Evolutionary conservation across 2,329 filamentous ascomycete species (phyloP), one percentile per base, ranked within the genome.

Genomic region (Ilyonectria mors-panacis): DNA sequence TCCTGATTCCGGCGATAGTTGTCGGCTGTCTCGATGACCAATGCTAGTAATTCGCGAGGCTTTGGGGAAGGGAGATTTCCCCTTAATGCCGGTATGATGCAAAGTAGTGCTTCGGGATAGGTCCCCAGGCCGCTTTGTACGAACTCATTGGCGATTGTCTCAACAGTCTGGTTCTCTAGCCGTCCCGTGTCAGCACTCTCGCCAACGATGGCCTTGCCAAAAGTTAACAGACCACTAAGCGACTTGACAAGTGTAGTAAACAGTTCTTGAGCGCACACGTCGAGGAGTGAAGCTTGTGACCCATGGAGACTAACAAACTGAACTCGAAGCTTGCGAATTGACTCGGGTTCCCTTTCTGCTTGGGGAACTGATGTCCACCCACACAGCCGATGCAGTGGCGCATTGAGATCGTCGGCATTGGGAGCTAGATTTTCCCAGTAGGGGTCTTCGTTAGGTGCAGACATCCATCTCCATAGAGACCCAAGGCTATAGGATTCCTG

Each of bases 201-300:
- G 6, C 48, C 17, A 10, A 67, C n/a, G 6, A 47, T 59, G 1
- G 65, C 58, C 17, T 45, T 37, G 9, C 30, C 54, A 5, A 68
- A 33, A 2, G 39, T 35, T 15, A 59, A 44, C 4, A 30, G 48
- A 7, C 21, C 42, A 9, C 28, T 12, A 8, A 59, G 19, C 26
- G 47, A 67, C 28, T 42, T 55, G 19, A 69, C 21, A 6, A 65
- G 60, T 12, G 21, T 12, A 3, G 53, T 63, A 26, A 71, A 70
- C 1, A 74, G 61, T 10, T 73, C 69, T 33, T 70, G 69, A n/a
- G 64, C 62, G 23, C 69, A 67, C 0, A 65, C 19, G 2, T 71
- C 64, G 17, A 71, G 56, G 3, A 72, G 57, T 5, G 68, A 64
- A 8, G n/a, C 23, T n/a, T 59, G 50, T 44, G 21, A 58, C n/a